phyloP scores from a whole-genome alignment of 306 rosid genomes.

The Vicia sativa region DNA sequence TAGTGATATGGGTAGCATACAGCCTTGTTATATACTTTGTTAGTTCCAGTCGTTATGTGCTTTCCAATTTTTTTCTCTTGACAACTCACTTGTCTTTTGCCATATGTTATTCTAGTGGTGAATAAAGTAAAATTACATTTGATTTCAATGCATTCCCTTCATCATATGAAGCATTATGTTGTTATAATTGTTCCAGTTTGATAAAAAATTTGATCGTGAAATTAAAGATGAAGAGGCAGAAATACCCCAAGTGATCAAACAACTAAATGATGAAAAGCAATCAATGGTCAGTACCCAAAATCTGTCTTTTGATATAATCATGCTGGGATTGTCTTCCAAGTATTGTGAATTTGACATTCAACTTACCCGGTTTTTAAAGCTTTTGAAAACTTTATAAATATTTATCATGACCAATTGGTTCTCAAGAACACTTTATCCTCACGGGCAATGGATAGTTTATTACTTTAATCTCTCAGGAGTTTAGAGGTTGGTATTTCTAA shows the following conservation, averaged over 20 bases:
- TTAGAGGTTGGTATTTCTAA: background rate
- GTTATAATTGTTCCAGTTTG: conserved; percentile 56
- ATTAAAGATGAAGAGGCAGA: conserved; percentile 84
- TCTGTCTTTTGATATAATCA: conserved; percentile 17
- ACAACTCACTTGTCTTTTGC: conserved; percentile 7
- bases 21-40: conserved; percentile 17
- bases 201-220: conserved; percentile 91
- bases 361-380: conserved; percentile 10
- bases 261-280: conserved; percentile 96
- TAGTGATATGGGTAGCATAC: background rate
- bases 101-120: conserved; percentile 13
- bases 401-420: background rate
- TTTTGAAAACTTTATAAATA: background rate
- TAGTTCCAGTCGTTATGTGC: conserved; percentile 19
- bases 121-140: conserved; percentile 7
- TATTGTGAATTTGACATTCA: conserved; percentile 16
- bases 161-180: conserved; percentile 30
- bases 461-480: background rate
- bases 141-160: conserved; percentile 14
- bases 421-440: background rate
- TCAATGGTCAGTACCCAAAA: conserved; percentile 65
- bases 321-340: conserved; percentile 18
- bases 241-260: conserved; percentile 85
- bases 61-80: conserved; percentile 7
- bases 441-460: background rate